Conservation (phyloP, 345 rosid genomes). For the Camelina neglecta region DNA sequence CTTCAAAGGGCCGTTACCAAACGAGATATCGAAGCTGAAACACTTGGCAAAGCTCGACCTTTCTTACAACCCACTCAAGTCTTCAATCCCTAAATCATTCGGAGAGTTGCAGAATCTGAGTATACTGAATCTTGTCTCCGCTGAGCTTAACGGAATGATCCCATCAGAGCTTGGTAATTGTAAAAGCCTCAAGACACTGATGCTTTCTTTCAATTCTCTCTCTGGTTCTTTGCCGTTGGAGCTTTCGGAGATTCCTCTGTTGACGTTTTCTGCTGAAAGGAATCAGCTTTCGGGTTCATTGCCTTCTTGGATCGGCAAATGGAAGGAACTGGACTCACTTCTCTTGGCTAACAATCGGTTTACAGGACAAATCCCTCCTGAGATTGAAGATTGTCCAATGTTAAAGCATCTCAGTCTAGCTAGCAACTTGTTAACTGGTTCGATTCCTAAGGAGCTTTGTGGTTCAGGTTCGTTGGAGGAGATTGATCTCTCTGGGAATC, state of each 20-base stretch:
- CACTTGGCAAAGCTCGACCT: conserved; percentile 68
- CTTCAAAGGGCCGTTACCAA: conserved; percentile 78
- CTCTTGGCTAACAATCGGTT: conserved; percentile 64
- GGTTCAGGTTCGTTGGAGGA: conserved; percentile 59
- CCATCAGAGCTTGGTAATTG: conserved; percentile 81
- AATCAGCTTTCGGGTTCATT: conserved; percentile 73
- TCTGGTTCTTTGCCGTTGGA: conserved; percentile 69
- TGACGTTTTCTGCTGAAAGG: conserved; percentile 72
- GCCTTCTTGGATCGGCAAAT: conserved; percentile 79
- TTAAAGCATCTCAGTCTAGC: conserved; percentile 62
- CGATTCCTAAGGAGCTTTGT: conserved; percentile 76
- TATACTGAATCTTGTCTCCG: conserved; percentile 60
- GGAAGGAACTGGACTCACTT: conserved; percentile 65
- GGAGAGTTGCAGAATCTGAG: conserved; percentile 61
- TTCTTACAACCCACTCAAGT: conserved; percentile 79
- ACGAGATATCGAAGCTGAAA: conserved; percentile 53
- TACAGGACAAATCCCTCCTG: conserved; percentile 62
- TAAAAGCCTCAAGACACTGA: conserved; percentile 60
- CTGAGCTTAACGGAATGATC: conserved; percentile 67
- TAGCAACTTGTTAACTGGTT: conserved; percentile 64
- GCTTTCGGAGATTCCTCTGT: conserved; percentile 62
- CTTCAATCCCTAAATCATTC: conserved; percentile 59
- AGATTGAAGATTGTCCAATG: conserved; percentile 62
- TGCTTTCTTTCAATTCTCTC: conserved; percentile 73
- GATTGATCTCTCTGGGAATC: conserved; percentile 66